Evolutionary conservation across 139 green algal species (phyloP), one percentile per base, ranked within the genome.

Genomic region (Auxenochlorella protothecoides): DNA sequence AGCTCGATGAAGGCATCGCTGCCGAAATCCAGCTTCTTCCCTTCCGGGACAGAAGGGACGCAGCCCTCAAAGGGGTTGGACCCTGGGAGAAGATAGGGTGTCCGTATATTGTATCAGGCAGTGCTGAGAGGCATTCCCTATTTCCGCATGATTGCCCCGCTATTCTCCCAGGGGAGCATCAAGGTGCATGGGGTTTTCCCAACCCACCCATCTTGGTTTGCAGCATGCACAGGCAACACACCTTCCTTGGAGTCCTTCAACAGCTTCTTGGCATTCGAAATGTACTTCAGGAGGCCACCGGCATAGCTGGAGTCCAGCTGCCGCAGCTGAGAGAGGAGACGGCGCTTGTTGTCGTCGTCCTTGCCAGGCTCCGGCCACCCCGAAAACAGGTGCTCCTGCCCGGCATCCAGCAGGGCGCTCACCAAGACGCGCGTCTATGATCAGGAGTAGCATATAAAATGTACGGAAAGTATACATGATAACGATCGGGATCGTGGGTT

Each of bases 1-100:
- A 90, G 75, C 55, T 86, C 67, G 15, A 86, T 9, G 72, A 92
- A 96, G 6, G 73, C 62, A 0, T 70, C 8, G 59, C 76, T 83
- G 61, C 80, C 92, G 81, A 89, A 97, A 79, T 93, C 87, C 54
- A 98, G 80, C 13, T 71, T 78, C 66, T 86, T 83, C 6, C 94
- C 94, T 3, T 88, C 69, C 3, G 95, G 95, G 27, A 98, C 92
- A 3, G 71, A 83, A 51, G 95, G 94, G 4, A 79, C 84, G 77
- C 86, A 98, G 11, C 93, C 93, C 12, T 97, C 90, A 74, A 97
- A 97, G 0, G 93, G 83, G 82, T 98, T 99, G 27, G 76, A 73
- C 2, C 94, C 90, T 90, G 81, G 67, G 56, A 5, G 27, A 44
- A 44, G 27, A 44, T 44, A 1, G 27, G 27, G 27, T 44, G 27